phyloP scores from a whole-genome alignment of 371 early-diverging fungal genomes.

The Batrachochytrium dendrobatidis region DNA sequence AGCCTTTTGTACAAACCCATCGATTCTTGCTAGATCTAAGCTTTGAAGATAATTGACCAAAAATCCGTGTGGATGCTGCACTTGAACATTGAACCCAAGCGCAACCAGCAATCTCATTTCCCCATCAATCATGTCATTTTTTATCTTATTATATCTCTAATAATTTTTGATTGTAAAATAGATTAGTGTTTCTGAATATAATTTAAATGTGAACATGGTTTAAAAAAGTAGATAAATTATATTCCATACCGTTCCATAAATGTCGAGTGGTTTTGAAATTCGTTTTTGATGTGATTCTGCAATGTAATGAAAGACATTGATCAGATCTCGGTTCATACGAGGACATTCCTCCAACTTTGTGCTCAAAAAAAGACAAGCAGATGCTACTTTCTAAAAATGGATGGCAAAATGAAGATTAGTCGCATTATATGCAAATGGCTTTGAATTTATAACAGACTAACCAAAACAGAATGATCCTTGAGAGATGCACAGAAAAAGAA shows the following conservation, averaged over 20 bases:
- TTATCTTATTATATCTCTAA: conserved; percentile 63
- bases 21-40: conserved; percentile 66
- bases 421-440: background rate
- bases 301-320: conserved; percentile 50
- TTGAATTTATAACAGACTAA: conserved; percentile 23
- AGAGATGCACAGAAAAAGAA: conserved; percentile 80
- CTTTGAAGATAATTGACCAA: conserved; percentile 87
- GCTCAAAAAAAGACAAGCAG: conserved; percentile 83
- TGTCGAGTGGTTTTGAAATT: background rate
- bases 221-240: background rate
- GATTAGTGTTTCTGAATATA: background rate
- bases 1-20: conserved; percentile 65
- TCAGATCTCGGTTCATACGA: conserved; percentile 52
- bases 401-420: background rate
- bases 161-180: background rate
- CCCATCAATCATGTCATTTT: conserved; percentile 64
- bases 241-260: background rate
- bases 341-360: conserved; percentile 86
- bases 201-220: background rate
- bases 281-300: conserved; percentile 5
- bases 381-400: conserved; percentile 58
- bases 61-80: conserved; percentile 86
- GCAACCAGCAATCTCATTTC: conserved; percentile 82
- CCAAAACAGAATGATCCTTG: conserved; percentile 59
- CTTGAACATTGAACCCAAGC: conserved; percentile 92